Base-by-base conservation (phyloP, 2,329 filamentous ascomycete species). In the Diaporthe longicolla region DNA sequence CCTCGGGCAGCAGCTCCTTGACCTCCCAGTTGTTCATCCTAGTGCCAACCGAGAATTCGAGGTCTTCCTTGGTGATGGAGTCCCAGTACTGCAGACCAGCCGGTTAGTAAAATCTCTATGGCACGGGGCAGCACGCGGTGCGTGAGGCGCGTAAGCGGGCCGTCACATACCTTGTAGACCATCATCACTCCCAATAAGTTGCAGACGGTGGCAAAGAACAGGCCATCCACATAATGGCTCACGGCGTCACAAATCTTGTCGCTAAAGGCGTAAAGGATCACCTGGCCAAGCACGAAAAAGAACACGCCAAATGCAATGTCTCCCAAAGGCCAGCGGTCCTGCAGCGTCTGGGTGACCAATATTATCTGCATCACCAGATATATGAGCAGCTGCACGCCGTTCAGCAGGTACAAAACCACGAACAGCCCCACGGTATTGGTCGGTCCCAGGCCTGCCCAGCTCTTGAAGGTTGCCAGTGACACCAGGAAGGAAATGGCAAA, bases 11-110 rank as follows among this genome's bases (percentile, higher is more conserved):
- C 15, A 94, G 88, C 76, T 98, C 96, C 86, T 98, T 98, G 81
- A 98, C 93, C 82, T 99, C 97, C 97, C 97, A 99, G 83, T 97
- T 98, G 86, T 98, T 97, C 85, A 94, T 93, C 83, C 96, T 94
- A 74, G 95, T 95, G 77, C 96, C 96, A 66, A 99, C 97, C 3
- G 95, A 98, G 84, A 99, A 99, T 82, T 99, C 97, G 77, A 99
- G 92, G 83, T 99, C 97, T 85, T 99, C 97, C 81, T 94, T 95
- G 29, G 97, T 99, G 83, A 99, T 99, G 21, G 95, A 98, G 82
- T 99, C 97, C 97, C 97, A 99, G 87, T 97, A 99, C 95, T 97
- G 78, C 71, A 73, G 59, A 50, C 77, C 75, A 37, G 26, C 77
- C 72, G 35, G 63, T 73, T 19, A 75, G 74, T 40, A 9, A 35